phyloP scores from a whole-genome alignment of 1,139 yeast species.

The Hyphopichia fennica region DNA sequence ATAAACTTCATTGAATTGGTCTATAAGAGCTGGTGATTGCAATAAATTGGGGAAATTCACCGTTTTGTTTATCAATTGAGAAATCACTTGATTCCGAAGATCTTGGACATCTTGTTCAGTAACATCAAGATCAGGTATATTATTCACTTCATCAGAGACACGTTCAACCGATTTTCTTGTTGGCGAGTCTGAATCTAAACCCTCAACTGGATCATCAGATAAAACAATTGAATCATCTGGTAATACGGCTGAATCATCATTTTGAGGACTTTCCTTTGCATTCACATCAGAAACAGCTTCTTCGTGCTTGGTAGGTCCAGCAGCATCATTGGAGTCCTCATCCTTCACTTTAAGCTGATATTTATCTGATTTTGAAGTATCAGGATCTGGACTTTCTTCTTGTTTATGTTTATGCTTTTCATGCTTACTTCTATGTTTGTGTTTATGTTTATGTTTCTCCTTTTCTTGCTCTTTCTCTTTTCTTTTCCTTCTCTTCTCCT shows the following conservation, averaged over 20 bases:
- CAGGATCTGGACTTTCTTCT: neutral
- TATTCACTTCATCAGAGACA: neutral
- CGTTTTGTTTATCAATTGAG: conserved; percentile 21
- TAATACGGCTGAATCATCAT: too few species aligned
- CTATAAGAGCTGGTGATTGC: conserved; percentile 21
- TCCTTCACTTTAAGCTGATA: too few species aligned
- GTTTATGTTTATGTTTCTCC: neutral
- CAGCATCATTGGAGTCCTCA: neutral
- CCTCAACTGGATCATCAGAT: too few species aligned
- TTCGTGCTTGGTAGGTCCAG: too few species aligned
- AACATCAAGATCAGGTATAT: conserved; percentile 1
- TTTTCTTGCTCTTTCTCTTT: neutral
- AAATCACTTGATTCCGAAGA: conserved; percentile 16
- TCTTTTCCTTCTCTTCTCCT: neutral
- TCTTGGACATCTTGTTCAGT: conserved; percentile 11
- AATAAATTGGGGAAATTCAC: conserved; percentile 16
- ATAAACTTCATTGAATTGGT: conserved; percentile 50
- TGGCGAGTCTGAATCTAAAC: neutral
- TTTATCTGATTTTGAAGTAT: neutral
- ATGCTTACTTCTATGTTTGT: neutral
- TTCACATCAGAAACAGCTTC: too few species aligned
- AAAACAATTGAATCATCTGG: too few species aligned
- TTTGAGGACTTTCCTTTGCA: too few species aligned
- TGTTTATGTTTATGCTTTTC: neutral
- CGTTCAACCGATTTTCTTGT: neutral